phyloP scores from a whole-genome alignment of 2,329 filamentous ascomycete genomes.

The Aspergillus unguis region DNA sequence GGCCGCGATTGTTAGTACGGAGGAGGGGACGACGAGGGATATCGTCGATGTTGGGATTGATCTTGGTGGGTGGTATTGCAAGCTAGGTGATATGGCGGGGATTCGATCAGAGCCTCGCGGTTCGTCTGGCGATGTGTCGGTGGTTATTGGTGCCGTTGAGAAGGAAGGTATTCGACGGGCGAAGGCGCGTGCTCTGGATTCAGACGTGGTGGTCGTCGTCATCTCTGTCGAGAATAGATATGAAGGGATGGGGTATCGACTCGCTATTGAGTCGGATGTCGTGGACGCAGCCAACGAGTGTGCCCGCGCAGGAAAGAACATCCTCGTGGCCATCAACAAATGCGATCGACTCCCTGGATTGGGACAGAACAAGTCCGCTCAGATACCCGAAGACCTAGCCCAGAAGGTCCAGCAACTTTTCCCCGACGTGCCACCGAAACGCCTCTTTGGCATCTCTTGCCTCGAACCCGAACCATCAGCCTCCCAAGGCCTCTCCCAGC shows the following conservation, averaged over 20 bases:
- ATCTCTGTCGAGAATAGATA: conserved; percentile 64
- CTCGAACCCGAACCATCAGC: conserved; percentile 46
- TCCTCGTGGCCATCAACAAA: conserved; percentile 63
- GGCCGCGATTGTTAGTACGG: conserved; percentile 88
- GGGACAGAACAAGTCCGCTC: conserved; percentile 9
- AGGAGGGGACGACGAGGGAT: conserved; percentile 91
- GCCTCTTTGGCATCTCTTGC: conserved; percentile 69
- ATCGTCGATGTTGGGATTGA: conserved; percentile 90
- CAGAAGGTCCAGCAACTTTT: conserved; percentile 44
- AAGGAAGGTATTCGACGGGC: conserved; percentile 87
- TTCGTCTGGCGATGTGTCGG: conserved; percentile 14
- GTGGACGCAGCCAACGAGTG: conserved; percentile 52
- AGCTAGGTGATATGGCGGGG: conserved; percentile 93
- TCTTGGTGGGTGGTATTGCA: conserved; percentile 82
- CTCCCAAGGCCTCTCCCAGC: too few species aligned
- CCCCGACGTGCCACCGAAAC: conserved; percentile 43
- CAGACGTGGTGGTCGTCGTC: conserved; percentile 80
- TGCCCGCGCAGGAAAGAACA: conserved; percentile 47
- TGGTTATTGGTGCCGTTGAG: conserved; percentile 69
- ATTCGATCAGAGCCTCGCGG: conserved; percentile 54
- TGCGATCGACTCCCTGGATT: conserved; percentile 46
- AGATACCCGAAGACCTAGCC: conserved; percentile 19
- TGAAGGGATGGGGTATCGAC: conserved; percentile 20
- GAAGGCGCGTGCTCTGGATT: conserved; percentile 72
- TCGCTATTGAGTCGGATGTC: conserved; percentile 56